Conservation (phyloP, 2,329 filamentous ascomycete species). For the Fusarium coffeatum region DNA sequence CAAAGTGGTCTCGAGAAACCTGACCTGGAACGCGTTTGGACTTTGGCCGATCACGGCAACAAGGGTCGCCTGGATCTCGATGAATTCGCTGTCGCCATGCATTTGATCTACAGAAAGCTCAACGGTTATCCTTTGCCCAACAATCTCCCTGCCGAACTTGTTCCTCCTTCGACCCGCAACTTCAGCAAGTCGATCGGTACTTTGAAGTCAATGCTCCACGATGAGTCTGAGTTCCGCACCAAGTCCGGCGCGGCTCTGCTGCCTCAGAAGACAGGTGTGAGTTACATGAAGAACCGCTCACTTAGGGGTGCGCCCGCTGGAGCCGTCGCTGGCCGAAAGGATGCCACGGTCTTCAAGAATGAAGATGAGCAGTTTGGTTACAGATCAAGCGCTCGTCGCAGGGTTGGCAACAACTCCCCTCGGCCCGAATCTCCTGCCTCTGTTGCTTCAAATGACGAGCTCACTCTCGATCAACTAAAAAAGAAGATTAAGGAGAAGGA, state of each 20-base stretch:
- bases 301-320: constrained; percentile 76
- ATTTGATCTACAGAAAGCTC: constrained; percentile 96
- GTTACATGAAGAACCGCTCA: constrained; percentile 95
- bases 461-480: constrained; percentile 85
- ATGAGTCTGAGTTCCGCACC: constrained; percentile 91
- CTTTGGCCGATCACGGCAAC: constrained; percentile 91
- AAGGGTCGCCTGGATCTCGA: constrained; percentile 94
- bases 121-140: constrained; percentile 95
- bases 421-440: constrained; percentile 81
- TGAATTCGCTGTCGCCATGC: constrained; percentile 98
- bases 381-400: constrained; percentile 89
- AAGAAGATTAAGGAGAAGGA: constrained; percentile 97
- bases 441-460: constrained; percentile 79
- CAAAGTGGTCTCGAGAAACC: constrained; percentile 93
- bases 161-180: constrained; percentile 94
- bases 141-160: constrained; percentile 87
- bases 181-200: constrained; percentile 92
- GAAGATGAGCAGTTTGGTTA: constrained; percentile 95
- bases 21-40: constrained; percentile 94
- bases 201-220: constrained; percentile 87
- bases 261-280: constrained; percentile 97
- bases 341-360: constrained; percentile 96
- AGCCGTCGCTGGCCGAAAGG: constrained; percentile 76
- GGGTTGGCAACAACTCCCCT: constrained; percentile 82
- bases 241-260: constrained; percentile 89